Base-by-base conservation (phyloP, 305 asterid genomes). In the Fraxinus albicans region DNA sequence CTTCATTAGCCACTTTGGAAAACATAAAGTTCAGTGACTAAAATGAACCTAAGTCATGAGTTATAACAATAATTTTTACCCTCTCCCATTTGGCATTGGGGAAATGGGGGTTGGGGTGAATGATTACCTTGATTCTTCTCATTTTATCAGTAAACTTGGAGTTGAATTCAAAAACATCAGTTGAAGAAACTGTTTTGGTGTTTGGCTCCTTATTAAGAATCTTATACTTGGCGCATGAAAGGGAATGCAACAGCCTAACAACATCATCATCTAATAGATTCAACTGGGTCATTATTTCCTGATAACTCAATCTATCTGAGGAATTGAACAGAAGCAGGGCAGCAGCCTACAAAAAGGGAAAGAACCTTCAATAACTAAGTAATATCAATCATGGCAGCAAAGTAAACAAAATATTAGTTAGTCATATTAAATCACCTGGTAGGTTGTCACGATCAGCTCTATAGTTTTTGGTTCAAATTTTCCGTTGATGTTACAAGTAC, bases 181-280 rank as follows among this genome's bases (percentile, higher is more conserved):
- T 87, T 6, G 90, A 88, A 81, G 98, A 88, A 81, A 97, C 90
- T 19, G 94, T 92, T 87, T 91, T 93, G 79, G 97, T 93, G 89
- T 83, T 91, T 6, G 99, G 98, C 86, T 97, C 97, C 92, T 95
- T 97, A 79, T 42, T 87, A 85, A 96, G 91, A 85, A 96, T 96
- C 89, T 90, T 96, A 83, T 95, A 92, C 88, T 90, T 95, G 23
- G 97, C 99, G 82, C 99, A 97, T 17, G 99, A 93, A 82, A 97
- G 97, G 19, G 99, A 95, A 88, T 97, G 98, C 75, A 97, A 96
- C 90, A 94, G 87, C 88, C 98, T 86, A 77, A 95, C 92, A 86
- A 97, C 97, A 85, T 97, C 99, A 50, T 97, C 99, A 83, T 97
- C 98, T 1, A 93, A 84, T 38, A 97, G 88, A 88, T 97, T 97